A percentile compares a stretch with the other conserved stretches of the same genome.
Evolutionary conservation across 176 grass and related monocot genomes (phyloP).

Genomic region (Raddia guianensis): DNA sequence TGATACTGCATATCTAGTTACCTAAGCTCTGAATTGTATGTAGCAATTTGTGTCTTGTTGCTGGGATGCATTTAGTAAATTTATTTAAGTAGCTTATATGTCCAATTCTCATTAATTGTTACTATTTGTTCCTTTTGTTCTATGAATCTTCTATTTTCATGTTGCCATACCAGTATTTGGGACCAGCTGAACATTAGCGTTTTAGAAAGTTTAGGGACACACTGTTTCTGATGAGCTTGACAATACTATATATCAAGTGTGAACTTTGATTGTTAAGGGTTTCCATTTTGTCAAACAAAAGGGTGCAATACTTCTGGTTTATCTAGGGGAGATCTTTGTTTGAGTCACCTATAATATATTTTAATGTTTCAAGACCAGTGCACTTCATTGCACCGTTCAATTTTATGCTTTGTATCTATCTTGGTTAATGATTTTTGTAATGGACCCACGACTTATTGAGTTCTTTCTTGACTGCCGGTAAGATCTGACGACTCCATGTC

Average conservation of each 20-base stretch:
- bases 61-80: neutral
- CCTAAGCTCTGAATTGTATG: neutral
- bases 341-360: neutral
- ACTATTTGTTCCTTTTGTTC: neutral
- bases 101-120: neutral
- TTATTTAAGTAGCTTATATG: neutral
- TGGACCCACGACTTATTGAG: neutral
- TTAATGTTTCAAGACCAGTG: neutral
- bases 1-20: neutral
- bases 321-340: neutral
- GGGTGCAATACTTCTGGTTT: neutral
- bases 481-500: constrained; percentile 82
- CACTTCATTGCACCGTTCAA: neutral
- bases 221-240: neutral
- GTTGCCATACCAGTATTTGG: neutral
- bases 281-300: neutral
- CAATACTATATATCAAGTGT: neutral
- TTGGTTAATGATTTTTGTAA: neutral
- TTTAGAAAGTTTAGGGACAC: neutral
- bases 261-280: neutral
- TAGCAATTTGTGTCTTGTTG: neutral
- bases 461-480: constrained; percentile 56
- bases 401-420: neutral
- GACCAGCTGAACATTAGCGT: neutral
- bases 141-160: neutral